These are phyloP conservation scores for Ganoderma sinense DNA, from an alignment of 1,284 basidiomycete species.

Conservation along the genomic window DNA sequence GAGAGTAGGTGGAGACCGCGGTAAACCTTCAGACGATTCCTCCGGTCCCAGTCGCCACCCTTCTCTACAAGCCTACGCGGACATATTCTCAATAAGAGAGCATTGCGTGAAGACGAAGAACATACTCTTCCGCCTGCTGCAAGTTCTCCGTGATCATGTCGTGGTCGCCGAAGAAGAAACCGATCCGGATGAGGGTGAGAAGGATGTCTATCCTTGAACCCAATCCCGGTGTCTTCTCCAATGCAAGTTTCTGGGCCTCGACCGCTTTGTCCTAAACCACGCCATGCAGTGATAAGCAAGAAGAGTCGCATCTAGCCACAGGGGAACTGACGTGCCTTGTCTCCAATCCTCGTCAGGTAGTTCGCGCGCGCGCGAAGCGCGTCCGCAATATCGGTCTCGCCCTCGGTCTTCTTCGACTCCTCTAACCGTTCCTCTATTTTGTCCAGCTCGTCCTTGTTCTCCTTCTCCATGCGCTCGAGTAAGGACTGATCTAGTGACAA, in stretches of 20 bases:
- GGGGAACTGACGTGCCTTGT: conserved; percentile 68
- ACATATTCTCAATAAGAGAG: not conserved
- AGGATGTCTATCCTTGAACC: conserved; percentile 95
- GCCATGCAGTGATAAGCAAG: not conserved
- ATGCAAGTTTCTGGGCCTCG: conserved; percentile 83
- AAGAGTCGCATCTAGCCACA: not conserved
- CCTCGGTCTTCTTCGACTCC: conserved; percentile 91
- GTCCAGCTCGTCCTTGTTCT: conserved; percentile 81
- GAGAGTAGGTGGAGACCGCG: conserved; percentile 87
- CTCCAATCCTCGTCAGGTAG: conserved; percentile 90
- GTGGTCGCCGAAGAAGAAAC: conserved; percentile 91
- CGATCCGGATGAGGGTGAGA: conserved; percentile 89
- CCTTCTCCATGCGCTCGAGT: conserved; percentile 74
- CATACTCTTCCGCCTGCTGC: conserved; percentile 84
- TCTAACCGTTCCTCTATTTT: conserved; percentile 82
- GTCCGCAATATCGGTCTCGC: conserved; percentile 94
- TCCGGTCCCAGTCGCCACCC: conserved; percentile 98
- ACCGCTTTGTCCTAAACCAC: conserved; percentile 71
- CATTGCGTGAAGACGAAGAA: conserved; percentile 22
- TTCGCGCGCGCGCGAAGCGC: conserved; percentile 87
- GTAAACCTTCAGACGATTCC: conserved; percentile 97
- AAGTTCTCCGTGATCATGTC: conserved; percentile 80
- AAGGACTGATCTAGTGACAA: conserved; percentile 65
- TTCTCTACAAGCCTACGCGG: conserved; percentile 84
- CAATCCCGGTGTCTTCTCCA: conserved; percentile 93